Evolutionary conservation across 2,329 filamentous ascomycete genomes (phyloP), one percentile per base, ranked within the genome.

Genomic region (Xylariaceae sp.): DNA sequence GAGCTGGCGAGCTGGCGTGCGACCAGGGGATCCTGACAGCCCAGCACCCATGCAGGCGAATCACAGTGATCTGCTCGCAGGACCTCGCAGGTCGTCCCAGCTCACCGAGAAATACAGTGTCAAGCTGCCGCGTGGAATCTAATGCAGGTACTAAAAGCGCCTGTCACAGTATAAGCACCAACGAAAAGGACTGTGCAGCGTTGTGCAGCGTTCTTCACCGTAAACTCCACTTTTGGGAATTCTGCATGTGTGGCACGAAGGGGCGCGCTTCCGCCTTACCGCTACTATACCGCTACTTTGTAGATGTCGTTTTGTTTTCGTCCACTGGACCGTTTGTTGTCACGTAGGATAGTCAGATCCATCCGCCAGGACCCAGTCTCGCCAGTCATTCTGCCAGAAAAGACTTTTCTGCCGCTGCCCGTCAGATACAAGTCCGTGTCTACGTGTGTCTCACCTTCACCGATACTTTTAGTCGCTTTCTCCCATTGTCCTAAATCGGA

Each of bases 401-500:
- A 51, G 33, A 39, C 36, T 48, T 33, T 27, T 30, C 49, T 59
- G 59, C 48, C 44, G 57, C 51, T 52, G 51, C 27, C 59, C 57
- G 59, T 60, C 41, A 53, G 58, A 60, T 55, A 58, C 27, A 50
- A 35, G 49, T 40, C 42, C 29, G 48, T 56, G 53, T 53, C 52
- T 51, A 59, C 54, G 55, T 56, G 54, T 70, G 68, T 70, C 68
- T 70, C 61, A 70, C 66, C 60, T 65, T 70, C 68, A 70, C 68
- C 68, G 68, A 70, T 70, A 69, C 55, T 70, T 70, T 42, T 50
- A 20, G 24, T 33, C 54, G 56, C 56, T 60, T 39, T 54, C 57
- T 55, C 50, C 53, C 63, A 63, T 64, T 65, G 59, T 64, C 65
- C 65, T 60, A 63, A 62, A 64, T 51, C 61, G 55, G 60, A 67